Evolutionary conservation across 306 rosid genomes (phyloP).

Genomic region (Acacia acuminata): DNA sequence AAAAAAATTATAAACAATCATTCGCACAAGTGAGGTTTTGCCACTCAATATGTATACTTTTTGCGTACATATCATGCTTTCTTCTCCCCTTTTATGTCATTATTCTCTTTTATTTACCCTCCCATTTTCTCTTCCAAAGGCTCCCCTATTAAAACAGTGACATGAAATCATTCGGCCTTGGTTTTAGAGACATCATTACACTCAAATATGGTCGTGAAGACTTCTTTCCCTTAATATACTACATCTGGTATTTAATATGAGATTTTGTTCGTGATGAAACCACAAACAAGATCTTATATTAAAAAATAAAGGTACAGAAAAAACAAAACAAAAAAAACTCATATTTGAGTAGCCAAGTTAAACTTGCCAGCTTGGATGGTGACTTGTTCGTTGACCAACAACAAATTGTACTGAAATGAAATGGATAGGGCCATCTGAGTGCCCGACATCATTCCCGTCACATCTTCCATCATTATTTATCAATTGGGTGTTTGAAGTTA

Average conservation of each 20-base stretch:
- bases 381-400: slow-evolving; percentile 23
- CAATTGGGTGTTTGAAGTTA: background rate
- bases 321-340: too few species aligned
- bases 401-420: background rate
- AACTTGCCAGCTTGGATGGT: slow-evolving; percentile 18
- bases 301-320: too few species aligned
- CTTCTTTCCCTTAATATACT: background rate
- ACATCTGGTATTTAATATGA: too few species aligned
- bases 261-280: too few species aligned
- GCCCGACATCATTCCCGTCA: background rate
- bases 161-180: background rate
- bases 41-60: background rate
- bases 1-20: background rate
- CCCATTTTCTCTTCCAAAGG: background rate
- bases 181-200: background rate
- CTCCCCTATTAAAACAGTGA: background rate
- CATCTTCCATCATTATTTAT: background rate
- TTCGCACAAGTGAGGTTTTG: background rate
- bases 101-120: background rate
- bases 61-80: background rate
- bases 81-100: background rate
- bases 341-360: background rate
- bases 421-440: background rate
- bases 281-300: too few species aligned
- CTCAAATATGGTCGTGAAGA: background rate